Evolutionary conservation across 2,329 filamentous ascomycete genomes (phyloP).

Genomic region (Parascedosporium putredinis): DNA sequence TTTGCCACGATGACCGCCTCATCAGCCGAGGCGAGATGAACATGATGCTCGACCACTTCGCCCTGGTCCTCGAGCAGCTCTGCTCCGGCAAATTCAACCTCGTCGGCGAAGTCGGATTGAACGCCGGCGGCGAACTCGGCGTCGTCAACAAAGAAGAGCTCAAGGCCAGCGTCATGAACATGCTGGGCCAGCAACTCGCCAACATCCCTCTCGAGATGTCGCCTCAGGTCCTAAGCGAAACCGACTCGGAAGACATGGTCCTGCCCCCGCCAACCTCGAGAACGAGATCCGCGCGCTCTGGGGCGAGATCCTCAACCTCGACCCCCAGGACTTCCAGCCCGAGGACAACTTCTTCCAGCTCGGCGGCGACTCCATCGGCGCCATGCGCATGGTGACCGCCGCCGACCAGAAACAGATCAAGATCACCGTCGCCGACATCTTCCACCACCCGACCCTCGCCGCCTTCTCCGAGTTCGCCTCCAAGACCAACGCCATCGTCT

Average conservation of each 20-base stretch:
- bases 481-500: not conserved
- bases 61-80: not conserved
- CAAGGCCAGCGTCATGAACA: not conserved
- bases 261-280: not conserved
- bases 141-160: not conserved
- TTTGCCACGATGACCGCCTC: not conserved
- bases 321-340: not conserved
- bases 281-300: not conserved
- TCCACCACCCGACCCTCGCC: slow-evolving; percentile 25
- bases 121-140: not conserved
- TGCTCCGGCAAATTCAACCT: not conserved
- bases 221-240: not conserved
- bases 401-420: slow-evolving; percentile 16
- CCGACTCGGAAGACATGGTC: not conserved
- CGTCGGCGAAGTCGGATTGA: not conserved
- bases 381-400: slow-evolving; percentile 10
- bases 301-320: not conserved
- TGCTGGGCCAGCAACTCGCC: not conserved
- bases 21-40: not conserved
- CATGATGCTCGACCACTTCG: not conserved
- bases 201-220: not conserved
- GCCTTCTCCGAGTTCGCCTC: slow-evolving; percentile 23
- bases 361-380: slow-evolving; percentile 26
- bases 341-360: slow-evolving; percentile 14
- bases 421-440: slow-evolving; percentile 28